These are phyloP conservation scores for Cercospora beticola DNA, from an alignment of 2,329 filamentous ascomycete genomes.

Conservation along the genomic window DNA sequence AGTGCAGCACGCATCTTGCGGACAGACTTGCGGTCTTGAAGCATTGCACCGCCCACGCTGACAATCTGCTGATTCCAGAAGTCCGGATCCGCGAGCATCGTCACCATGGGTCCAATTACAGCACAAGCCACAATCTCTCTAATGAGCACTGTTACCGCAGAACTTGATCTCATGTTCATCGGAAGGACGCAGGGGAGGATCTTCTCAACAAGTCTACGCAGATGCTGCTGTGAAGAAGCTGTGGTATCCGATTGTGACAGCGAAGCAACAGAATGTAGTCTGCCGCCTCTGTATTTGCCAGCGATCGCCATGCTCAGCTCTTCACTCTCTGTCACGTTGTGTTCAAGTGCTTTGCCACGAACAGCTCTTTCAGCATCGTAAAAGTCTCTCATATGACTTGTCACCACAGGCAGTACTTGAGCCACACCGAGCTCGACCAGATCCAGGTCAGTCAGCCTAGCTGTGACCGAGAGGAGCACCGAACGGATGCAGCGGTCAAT, in stretches of 20 bases:
- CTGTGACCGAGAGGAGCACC: conserved; percentile 68
- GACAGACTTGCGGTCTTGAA: conserved; percentile 95
- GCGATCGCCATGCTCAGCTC: conserved; percentile 95
- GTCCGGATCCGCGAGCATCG: conserved; percentile 83
- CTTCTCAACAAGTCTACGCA: conserved; percentile 70
- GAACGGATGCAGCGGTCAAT: conserved; percentile 77
- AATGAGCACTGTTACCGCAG: conserved; percentile 75
- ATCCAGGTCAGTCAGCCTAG: conserved; percentile 73
- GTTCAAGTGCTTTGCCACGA: conserved; percentile 81
- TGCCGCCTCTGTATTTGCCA: conserved; percentile 86
- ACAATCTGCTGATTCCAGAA: conserved; percentile 98
- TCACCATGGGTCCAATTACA: conserved; percentile 79
- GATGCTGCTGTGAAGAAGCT: conserved; percentile 80
- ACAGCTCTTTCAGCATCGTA: conserved; percentile 85
- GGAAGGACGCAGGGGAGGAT: conserved; percentile 76
- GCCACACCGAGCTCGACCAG: conserved; percentile 80
- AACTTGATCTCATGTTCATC: conserved; percentile 70
- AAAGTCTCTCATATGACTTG: conserved; percentile 84
- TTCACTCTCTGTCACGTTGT: conserved; percentile 90
- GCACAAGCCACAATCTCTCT: conserved; percentile 91
- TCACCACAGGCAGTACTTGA: conserved; percentile 82
- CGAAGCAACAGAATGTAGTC: conserved; percentile 81
- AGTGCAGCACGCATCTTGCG: conserved; percentile 86
- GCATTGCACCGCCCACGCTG: conserved; percentile 68
- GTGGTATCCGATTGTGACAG: conserved; percentile 82